Evolutionary conservation across 768 basidiomycete genomes (phyloP).

Genomic region (Mycena polygramma): DNA sequence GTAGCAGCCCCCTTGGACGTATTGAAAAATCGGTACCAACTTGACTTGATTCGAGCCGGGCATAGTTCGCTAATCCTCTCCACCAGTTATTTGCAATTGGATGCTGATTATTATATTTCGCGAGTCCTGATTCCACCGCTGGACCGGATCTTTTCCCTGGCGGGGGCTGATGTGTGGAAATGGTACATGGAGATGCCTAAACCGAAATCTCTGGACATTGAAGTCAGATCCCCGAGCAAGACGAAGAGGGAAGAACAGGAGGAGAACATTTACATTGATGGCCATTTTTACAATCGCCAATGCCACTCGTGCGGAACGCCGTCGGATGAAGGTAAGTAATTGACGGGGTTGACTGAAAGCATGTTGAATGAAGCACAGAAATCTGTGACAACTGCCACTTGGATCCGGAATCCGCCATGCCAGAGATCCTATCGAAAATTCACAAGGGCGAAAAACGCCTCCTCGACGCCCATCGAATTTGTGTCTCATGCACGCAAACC

Average conservation of each 20-base stretch:
- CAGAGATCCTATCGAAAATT: conserved; percentile 67
- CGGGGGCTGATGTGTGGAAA: conserved; percentile 86
- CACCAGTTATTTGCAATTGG: conserved; percentile 81
- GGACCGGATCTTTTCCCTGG: conserved; percentile 90
- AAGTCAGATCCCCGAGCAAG: conserved; percentile 46
- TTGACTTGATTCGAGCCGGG: neutral
- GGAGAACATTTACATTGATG: conserved; percentile 66
- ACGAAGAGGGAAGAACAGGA: conserved; percentile 40
- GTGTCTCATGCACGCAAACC: conserved; percentile 75
- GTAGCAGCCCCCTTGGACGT: conserved; percentile 82
- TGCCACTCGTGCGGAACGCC: conserved; percentile 77
- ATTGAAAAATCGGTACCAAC: conserved; percentile 67
- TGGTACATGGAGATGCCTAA: conserved; percentile 95
- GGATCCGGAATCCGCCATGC: conserved; percentile 66
- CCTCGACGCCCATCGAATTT: conserved; percentile 73
- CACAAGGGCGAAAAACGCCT: conserved; percentile 69
- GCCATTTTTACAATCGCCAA: conserved; percentile 77
- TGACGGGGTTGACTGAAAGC: neutral
- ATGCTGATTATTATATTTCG: conserved; percentile 90
- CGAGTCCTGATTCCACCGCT: conserved; percentile 90
- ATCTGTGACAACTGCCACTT: conserved; percentile 75
- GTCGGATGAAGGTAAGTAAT: conserved; percentile 64
- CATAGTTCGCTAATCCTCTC: conserved; percentile 1
- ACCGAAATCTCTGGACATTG: conserved; percentile 48
- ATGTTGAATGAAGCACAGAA: conserved; percentile 50